Evolutionary conservation across 2,329 filamentous ascomycete genomes (phyloP).

Genomic region (Neofusicoccum umdonicola): DNA sequence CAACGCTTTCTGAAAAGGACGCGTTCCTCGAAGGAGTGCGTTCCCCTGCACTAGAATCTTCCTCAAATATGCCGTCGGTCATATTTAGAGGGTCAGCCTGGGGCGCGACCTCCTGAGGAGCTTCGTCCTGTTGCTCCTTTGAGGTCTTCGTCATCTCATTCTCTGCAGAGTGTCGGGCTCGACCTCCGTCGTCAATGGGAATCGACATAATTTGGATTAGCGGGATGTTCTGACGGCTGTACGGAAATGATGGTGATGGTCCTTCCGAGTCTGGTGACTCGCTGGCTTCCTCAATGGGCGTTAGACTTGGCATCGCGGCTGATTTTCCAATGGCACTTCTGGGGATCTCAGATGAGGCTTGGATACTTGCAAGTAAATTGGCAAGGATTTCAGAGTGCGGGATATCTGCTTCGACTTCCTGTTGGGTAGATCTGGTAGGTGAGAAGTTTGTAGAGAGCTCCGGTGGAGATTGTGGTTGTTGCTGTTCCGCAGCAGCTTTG

Average conservation of each 20-base stretch:
- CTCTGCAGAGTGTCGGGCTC: too few relatives aligned
- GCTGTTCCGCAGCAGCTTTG: background rate
- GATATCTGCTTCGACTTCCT: background rate
- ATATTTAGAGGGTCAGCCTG: too few relatives aligned
- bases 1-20: too few relatives aligned
- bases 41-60: too few relatives aligned
- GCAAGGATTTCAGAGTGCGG: background rate
- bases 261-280: background rate
- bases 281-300: background rate
- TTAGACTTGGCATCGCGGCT: background rate
- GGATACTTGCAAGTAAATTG: background rate
- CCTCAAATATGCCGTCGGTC: too few relatives aligned
- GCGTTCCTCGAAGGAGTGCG: too few relatives aligned
- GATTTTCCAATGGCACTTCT: background rate
- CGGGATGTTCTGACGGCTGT: too few relatives aligned
- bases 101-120: too few relatives aligned
- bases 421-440: background rate
- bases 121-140: too few relatives aligned
- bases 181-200: too few relatives aligned
- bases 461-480: background rate
- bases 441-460: background rate
- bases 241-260: background rate
- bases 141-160: too few relatives aligned
- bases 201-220: too few relatives aligned
- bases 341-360: background rate